Conservation (phyloP, 2,329 filamentous ascomycete genomes). For the Claviceps arundinis region DNA sequence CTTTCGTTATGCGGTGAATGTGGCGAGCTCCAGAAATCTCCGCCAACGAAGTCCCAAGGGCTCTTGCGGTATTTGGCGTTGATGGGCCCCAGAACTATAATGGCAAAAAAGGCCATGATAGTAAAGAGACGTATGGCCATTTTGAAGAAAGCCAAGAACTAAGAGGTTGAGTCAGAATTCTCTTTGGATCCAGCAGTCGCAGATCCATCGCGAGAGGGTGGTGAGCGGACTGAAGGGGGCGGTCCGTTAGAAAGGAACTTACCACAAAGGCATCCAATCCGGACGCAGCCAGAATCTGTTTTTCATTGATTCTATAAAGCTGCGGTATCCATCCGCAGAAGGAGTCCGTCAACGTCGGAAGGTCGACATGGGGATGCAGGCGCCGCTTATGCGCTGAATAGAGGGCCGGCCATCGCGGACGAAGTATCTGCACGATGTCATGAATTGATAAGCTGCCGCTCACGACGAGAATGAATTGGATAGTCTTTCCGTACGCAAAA, state of each 20-base stretch:
- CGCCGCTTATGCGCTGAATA: constrained; percentile 82
- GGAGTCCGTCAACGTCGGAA: constrained; percentile 70
- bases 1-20: constrained; percentile 5
- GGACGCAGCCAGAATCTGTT: constrained; percentile 78
- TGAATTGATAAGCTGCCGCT: background rate
- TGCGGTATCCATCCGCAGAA: constrained; percentile 90
- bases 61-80: constrained; percentile 48
- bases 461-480: background rate
- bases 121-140: constrained; percentile 79
- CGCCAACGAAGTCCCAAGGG: constrained; percentile 1
- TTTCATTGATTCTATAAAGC: constrained; percentile 72
- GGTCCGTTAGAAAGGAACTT: constrained; percentile 17
- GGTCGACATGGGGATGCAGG: constrained; percentile 39
- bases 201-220: background rate
- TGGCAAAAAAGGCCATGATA: constrained; percentile 68
- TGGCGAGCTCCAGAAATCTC: background rate
- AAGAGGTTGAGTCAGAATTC: constrained; percentile 8
- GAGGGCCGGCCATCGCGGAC: constrained; percentile 80
- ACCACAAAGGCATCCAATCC: constrained; percentile 91
- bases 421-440: constrained; percentile 47
- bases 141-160: constrained; percentile 88
- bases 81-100: constrained; percentile 71
- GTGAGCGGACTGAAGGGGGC: background rate
- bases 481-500: constrained; percentile 51
- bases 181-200: background rate